phyloP scores from a whole-genome alignment of 2,329 filamentous ascomycete genomes.

The Ilyonectria destructans region DNA sequence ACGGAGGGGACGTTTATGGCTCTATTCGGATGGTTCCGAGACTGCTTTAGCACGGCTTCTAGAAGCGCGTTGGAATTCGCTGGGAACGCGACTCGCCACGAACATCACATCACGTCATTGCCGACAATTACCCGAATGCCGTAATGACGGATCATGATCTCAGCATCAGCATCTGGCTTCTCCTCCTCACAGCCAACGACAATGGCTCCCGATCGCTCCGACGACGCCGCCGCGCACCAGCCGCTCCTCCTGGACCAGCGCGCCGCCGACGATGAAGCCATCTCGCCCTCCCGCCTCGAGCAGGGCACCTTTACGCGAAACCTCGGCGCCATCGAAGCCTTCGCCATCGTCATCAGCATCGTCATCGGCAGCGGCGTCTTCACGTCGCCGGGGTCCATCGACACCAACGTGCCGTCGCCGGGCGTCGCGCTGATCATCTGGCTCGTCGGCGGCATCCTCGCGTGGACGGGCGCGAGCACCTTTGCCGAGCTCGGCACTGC shows the following conservation, averaged over 20 bases:
- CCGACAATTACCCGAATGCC: conserved; percentile 45
- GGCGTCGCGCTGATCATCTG: conserved; percentile 72
- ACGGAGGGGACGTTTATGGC: not conserved
- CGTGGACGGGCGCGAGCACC: conserved; percentile 76
- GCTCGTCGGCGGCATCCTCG: conserved; percentile 74
- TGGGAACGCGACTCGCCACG: not conserved
- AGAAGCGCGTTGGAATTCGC: conserved; percentile 1
- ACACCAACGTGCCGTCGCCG: conserved; percentile 75
- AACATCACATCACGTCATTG: conserved; percentile 30
- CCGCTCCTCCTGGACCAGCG: conserved; percentile 39
- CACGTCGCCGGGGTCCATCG: conserved; percentile 75
- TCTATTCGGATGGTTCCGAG: not conserved
- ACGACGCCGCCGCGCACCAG: conserved; percentile 30
- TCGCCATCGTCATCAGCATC: conserved; percentile 75
- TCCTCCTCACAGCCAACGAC: not conserved
- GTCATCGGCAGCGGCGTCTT: conserved; percentile 78
- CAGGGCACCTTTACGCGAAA: conserved; percentile 58
- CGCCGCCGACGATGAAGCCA: conserved; percentile 12
- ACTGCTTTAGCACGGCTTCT: conserved; percentile 3
- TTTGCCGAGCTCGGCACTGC: conserved; percentile 76
- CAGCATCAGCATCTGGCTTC: not conserved
- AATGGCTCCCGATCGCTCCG: conserved; percentile 34
- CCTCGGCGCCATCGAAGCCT: conserved; percentile 65
- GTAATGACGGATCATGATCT: conserved; percentile 14
- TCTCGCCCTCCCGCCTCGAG: conserved; percentile 18